These are phyloP conservation scores for Trichoderma reesei DNA, from an alignment of 495 filamentous ascomycete genomes.

Conservation along the genomic window DNA sequence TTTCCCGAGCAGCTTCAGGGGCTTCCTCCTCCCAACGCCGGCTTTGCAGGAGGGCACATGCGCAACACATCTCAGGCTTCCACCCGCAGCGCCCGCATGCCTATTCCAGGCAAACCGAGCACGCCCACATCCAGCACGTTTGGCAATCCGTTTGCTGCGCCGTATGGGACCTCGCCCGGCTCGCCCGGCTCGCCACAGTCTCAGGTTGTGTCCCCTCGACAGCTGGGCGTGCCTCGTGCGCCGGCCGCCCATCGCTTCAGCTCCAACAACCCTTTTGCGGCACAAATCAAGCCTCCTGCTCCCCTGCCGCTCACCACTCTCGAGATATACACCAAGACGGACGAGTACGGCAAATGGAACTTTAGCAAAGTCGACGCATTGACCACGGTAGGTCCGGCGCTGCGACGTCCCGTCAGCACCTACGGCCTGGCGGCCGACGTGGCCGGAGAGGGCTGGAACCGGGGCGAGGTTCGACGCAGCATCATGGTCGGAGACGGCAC, in stretches of 20 bases:
- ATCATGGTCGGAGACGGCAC: constrained; percentile 57
- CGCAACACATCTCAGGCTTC: constrained; percentile 30
- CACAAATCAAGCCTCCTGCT: constrained; percentile 11
- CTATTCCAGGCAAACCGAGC: constrained; percentile 10
- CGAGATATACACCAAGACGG: constrained; percentile 76
- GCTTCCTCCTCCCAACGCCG: constrained; percentile 49
- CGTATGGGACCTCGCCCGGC: background rate
- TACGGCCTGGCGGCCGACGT: constrained; percentile 40
- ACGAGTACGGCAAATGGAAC: constrained; percentile 80
- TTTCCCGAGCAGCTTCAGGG: constrained; percentile 66
- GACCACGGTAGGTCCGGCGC: constrained; percentile 19
- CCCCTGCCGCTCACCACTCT: constrained; percentile 39
- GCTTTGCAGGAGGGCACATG: constrained; percentile 34
- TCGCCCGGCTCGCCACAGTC: background rate
- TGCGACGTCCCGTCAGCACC: constrained; percentile 35
- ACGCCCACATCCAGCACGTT: constrained; percentile 17
- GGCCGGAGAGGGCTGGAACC: constrained; percentile 19
- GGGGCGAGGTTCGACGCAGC: constrained; percentile 34
- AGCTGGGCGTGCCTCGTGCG: background rate
- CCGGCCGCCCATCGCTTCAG: constrained; percentile 27
- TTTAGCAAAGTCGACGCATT: constrained; percentile 38
- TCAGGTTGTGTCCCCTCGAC: constrained; percentile 9
- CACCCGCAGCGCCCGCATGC: constrained; percentile 14
- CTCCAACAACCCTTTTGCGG: constrained; percentile 44
- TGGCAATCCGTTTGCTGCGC: background rate